These are phyloP conservation scores for Lentinula edodes DNA, from an alignment of 768 basidiomycete genomes.

Conservation along the genomic window DNA sequence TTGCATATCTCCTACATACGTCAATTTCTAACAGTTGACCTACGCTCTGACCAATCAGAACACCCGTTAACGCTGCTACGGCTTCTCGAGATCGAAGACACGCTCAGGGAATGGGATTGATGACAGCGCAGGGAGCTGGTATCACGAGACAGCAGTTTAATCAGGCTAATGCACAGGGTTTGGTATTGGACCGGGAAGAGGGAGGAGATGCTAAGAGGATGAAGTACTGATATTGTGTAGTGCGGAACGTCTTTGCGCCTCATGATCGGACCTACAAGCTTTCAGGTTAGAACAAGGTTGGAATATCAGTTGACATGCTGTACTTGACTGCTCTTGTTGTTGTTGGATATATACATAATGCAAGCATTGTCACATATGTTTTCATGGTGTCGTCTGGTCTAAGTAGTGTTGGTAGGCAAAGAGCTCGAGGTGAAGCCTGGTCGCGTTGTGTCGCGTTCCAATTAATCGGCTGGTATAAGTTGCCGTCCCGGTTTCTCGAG, in stretches of 20 bases:
- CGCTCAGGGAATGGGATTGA: constrained; percentile 3
- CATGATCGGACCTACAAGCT: background rate
- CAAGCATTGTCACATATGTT: too few relatives aligned
- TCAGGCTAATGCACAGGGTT: background rate
- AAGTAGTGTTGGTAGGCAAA: too few relatives aligned
- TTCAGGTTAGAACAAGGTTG: too few relatives aligned
- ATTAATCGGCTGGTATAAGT: background rate
- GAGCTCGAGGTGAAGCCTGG: too few relatives aligned
- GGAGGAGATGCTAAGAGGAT: constrained; percentile 6
- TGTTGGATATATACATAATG: too few relatives aligned
- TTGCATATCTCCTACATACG: background rate
- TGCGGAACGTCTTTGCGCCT: background rate
- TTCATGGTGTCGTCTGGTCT: too few relatives aligned
- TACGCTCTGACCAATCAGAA: background rate
- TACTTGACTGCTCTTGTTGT: too few relatives aligned
- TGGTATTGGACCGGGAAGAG: background rate
- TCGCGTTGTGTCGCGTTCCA: background rate
- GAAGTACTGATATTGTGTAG: background rate
- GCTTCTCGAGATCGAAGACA: background rate
- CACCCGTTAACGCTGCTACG: background rate
- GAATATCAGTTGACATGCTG: too few relatives aligned
- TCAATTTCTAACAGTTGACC: background rate
- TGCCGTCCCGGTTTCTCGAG: background rate
- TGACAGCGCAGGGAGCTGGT: constrained; percentile 1
- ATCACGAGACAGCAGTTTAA: background rate